Evolutionary conservation across 805 yeast genomes (phyloP).

Genomic region (Candida loeiensis): DNA sequence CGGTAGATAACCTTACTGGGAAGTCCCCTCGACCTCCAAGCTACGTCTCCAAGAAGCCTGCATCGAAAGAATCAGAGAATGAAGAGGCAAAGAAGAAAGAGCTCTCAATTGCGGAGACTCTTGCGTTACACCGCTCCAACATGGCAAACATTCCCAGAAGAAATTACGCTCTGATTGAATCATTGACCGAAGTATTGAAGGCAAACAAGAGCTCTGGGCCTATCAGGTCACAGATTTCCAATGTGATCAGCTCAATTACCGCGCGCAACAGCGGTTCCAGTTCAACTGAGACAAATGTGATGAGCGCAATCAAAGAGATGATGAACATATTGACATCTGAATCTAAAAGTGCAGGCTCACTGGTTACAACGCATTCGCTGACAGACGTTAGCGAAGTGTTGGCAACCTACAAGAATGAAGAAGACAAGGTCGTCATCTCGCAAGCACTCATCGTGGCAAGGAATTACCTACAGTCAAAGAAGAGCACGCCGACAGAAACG

Average conservation of each 20-base stretch:
- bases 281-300: slow-evolving; percentile 23
- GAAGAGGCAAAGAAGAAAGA: slow-evolving; percentile 17
- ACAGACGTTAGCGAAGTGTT: slow-evolving; percentile 17
- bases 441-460: slow-evolving; percentile 32
- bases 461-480: slow-evolving; percentile 21
- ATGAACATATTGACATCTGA: slow-evolving; percentile 26
- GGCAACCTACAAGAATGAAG: slow-evolving; percentile 19
- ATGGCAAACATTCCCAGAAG: slow-evolving; percentile 31
- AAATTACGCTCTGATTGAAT: slow-evolving; percentile 27
- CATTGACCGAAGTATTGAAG: slow-evolving; percentile 23
- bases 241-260: slow-evolving; percentile 30
- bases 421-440: slow-evolving; percentile 22
- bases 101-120: slow-evolving; percentile 56
- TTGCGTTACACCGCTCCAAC: slow-evolving; percentile 50
- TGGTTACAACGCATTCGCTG: slow-evolving; percentile 10
- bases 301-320: slow-evolving; percentile 39
- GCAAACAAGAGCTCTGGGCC: slow-evolving; percentile 14
- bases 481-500: too few species aligned
- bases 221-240: slow-evolving; percentile 30
- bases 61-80: background rate
- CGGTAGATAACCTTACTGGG: background rate
- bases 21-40: background rate
- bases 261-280: slow-evolving; percentile 19
- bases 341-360: slow-evolving; percentile 10
- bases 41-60: background rate